Evolutionary conservation across 345 rosid genomes (phyloP).

Genomic region (Erucastrum elatum): DNA sequence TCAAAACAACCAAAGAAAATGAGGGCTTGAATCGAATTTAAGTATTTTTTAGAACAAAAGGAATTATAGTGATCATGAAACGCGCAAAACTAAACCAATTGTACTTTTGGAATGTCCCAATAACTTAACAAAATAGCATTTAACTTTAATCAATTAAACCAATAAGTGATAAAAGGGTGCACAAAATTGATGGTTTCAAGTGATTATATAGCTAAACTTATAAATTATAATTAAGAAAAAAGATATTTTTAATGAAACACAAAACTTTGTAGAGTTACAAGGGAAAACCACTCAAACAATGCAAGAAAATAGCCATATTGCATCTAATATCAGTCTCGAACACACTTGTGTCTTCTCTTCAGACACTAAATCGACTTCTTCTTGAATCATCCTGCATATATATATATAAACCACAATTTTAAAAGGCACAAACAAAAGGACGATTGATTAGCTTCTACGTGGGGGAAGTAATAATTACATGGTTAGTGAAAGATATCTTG

Average conservation of each 20-base stretch:
- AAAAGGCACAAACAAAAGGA: neutral
- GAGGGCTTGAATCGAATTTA: neutral
- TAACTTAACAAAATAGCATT: neutral
- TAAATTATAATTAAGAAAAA: neutral
- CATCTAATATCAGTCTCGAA: conserved; percentile 15
- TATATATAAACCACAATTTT: conserved; percentile 7
- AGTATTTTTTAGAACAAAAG: neutral
- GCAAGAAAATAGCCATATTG: conserved; percentile 26
- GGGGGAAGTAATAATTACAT: conserved; percentile 46
- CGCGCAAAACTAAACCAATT: neutral
- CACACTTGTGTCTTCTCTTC: conserved; percentile 34
- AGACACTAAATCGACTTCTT: conserved; percentile 65
- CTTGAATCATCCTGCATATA: conserved; percentile 74
- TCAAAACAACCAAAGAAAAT: neutral
- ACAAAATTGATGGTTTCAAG: neutral
- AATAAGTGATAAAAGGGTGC: neutral
- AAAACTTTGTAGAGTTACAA: conserved; percentile 5
- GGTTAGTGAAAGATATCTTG: conserved; percentile 77
- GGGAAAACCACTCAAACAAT: conserved; percentile 22
- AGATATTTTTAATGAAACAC: neutral
- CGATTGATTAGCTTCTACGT: neutral
- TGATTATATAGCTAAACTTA: conserved; percentile 15
- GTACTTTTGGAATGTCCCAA: neutral
- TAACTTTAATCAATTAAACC: neutral
- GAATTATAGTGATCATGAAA: no score